phyloP scores from a whole-genome alignment of 257 asterid species.

The Nicotiana otophora region DNA sequence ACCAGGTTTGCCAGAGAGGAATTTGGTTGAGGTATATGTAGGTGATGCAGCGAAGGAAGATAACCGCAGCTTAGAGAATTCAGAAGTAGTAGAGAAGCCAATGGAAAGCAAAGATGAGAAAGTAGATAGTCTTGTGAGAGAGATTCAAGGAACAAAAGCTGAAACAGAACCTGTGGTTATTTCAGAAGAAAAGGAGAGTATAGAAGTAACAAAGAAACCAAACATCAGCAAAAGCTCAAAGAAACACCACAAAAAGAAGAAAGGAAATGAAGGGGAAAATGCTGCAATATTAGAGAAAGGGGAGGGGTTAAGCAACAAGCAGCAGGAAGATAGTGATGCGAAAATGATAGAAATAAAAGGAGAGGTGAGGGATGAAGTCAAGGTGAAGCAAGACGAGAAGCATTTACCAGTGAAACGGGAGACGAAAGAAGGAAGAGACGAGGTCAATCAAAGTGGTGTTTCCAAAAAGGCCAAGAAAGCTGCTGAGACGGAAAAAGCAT shows the following conservation, averaged over 20 bases:
- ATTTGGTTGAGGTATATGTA: constrained; percentile 7
- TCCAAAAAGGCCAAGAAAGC: constrained; percentile 12
- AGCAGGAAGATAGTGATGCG: not conserved
- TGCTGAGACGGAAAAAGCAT: not conserved
- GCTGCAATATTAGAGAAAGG: constrained; percentile 3
- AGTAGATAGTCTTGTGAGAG: not conserved
- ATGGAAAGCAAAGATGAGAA: not conserved
- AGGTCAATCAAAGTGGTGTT: not conserved
- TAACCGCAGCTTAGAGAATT: constrained; percentile 1
- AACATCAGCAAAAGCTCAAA: not conserved
- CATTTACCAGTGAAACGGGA: not conserved
- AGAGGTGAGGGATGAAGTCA: not conserved
- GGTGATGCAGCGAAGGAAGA: constrained; percentile 13
- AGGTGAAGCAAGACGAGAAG: not conserved
- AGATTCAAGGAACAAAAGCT: not conserved
- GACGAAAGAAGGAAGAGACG: not conserved
- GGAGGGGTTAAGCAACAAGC: constrained; percentile 5
- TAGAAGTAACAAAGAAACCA: constrained; percentile 10
- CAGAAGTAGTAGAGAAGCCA: not conserved
- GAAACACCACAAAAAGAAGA: constrained; percentile 13
- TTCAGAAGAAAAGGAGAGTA: not conserved
- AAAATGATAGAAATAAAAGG: not conserved
- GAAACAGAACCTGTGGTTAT: constrained; percentile 1
- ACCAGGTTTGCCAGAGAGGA: constrained; percentile 11
- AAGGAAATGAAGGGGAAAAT: not conserved